phyloP scores from a whole-genome alignment of 176 grass and related monocot genomes.

The Carex kokanica region DNA sequence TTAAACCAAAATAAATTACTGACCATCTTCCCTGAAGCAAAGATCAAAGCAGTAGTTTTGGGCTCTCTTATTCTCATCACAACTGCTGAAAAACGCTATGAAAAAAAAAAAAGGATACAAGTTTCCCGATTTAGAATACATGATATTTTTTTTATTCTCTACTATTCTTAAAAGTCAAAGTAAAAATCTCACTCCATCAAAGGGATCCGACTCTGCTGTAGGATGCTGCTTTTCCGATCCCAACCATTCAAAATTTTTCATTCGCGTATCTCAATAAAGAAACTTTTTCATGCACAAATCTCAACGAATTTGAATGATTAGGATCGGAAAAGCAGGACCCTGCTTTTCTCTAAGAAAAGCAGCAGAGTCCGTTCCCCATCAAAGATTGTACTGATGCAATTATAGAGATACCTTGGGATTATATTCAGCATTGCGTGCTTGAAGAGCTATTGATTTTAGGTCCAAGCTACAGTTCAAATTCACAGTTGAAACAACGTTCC shows the following conservation, averaged over 20 bases:
- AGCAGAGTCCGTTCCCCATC: too few relatives aligned
- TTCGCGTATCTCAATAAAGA: too few relatives aligned
- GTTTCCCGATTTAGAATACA: conserved; percentile 20
- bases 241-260: too few relatives aligned
- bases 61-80: conserved; percentile 95
- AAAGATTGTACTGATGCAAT: background rate
- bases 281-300: too few relatives aligned
- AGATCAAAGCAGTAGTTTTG: conserved; percentile 76
- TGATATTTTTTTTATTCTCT: background rate
- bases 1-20: background rate
- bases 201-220: too few relatives aligned
- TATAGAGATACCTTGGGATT: conserved; percentile 65
- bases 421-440: conserved; percentile 74
- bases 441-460: conserved; percentile 56
- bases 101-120: background rate
- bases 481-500: conserved; percentile 83
- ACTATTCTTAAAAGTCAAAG: background rate
- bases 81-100: conserved; percentile 76
- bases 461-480: conserved; percentile 65
- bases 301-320: too few relatives aligned
- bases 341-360: too few relatives aligned
- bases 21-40: conserved; percentile 94
- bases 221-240: too few relatives aligned
- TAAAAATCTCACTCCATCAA: background rate
- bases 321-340: too few relatives aligned